Evolutionary conservation across 2,329 filamentous ascomycete genomes (phyloP), one percentile per base, ranked within the genome.

Genomic region (Leptographium galeiforme): DNA sequence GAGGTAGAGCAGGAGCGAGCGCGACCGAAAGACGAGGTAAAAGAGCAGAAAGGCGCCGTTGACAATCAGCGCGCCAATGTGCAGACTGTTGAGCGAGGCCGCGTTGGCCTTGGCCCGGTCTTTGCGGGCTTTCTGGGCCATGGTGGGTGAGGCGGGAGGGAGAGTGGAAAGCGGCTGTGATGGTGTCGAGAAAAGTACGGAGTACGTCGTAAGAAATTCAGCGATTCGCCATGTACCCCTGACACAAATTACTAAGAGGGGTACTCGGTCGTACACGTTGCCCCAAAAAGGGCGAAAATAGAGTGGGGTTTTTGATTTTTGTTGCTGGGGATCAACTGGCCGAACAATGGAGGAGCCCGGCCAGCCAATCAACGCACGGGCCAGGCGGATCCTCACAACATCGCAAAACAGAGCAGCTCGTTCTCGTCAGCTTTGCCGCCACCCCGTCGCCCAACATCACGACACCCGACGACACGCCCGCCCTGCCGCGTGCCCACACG

Each of bases 101-200:
- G 79, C 74, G 68, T 97, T 97, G 70, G 85, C 81, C 61, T 85
- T 85, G 54, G 93, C 93, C 57, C 71, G 70, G 61, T 81, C 78
- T 62, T 82, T 82, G 64, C 78, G 79, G 54, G 78, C 78, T 63
- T 81, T 82, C 63, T 81, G 78, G 34, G 78, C 78, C 78, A 82
- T 82, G 2, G 10, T 18, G 33, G 32, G n/a, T 25, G 25, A 36
- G 34, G 34, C 34, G 34, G 8, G 19, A 45, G 4, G 34, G 8
- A 8, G 34, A 8, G 34, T n/a, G n/a, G n/a, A n/a, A n/a, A n/a
- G n/a, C n/a, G n/a, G n/a, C n/a, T n/a, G n/a, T n/a, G n/a, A n/a
- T n/a, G n/a, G n/a, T n/a, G n/a, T n/a, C n/a, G n/a, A n/a, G n/a
- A n/a, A n/a, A n/a, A n/a, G n/a, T n/a, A n/a, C n/a, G n/a, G n/a